Evolutionary conservation across 1,284 basidiomycete species (phyloP).

Genomic region (Trichosporon coremiiforme): DNA sequence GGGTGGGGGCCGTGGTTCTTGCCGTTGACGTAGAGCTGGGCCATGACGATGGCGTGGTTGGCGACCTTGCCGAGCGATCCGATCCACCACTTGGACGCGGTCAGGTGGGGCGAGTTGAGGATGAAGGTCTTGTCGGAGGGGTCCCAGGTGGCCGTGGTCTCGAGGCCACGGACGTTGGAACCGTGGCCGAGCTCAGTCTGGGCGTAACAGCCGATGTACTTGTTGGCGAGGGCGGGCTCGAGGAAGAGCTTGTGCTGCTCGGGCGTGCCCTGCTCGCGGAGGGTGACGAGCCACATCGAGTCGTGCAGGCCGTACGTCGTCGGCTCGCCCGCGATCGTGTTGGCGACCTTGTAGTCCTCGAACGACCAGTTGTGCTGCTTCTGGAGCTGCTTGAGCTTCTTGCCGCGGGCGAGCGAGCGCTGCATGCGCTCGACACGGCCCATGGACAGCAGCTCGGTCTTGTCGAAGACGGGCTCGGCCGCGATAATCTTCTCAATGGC

Average conservation of each 20-base stretch:
- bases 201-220: constrained; percentile 62
- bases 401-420: constrained; percentile 34
- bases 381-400: constrained; percentile 30
- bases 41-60: constrained; percentile 63
- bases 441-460: constrained; percentile 33
- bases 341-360: constrained; percentile 28
- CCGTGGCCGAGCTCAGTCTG: constrained; percentile 61
- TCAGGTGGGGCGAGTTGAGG: constrained; percentile 61
- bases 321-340: constrained; percentile 28
- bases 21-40: constrained; percentile 61
- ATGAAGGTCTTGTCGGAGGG: constrained; percentile 61
- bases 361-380: constrained; percentile 28
- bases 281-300: constrained; percentile 29
- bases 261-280: constrained; percentile 31
- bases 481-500: constrained; percentile 20
- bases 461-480: constrained; percentile 28
- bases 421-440: constrained; percentile 31
- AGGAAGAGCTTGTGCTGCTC: constrained; percentile 36
- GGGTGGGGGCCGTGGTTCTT: constrained; percentile 63
- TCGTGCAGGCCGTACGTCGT: constrained; percentile 34
- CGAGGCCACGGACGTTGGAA: constrained; percentile 63
- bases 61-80: constrained; percentile 63
- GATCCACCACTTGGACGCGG: constrained; percentile 63
- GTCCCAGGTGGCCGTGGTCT: constrained; percentile 64
- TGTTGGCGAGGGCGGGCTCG: constrained; percentile 25